Evolutionary conservation across 352 stramenopile genomes (phyloP), one percentile per base, ranked within the genome.

Genomic region (Phytophthora pinifolia): DNA sequence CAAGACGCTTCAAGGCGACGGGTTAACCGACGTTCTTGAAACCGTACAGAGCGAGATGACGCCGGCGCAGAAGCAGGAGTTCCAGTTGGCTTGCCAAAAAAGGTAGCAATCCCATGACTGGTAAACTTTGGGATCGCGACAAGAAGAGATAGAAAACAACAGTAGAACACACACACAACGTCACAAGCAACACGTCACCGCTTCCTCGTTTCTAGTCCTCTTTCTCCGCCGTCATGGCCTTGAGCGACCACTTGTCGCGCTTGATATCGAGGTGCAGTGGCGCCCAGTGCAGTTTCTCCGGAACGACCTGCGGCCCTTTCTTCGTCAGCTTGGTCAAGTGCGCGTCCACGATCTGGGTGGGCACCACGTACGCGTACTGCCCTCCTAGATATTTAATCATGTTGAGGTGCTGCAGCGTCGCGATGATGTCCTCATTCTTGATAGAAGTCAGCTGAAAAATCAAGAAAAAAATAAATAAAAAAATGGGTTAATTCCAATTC

Each of bases 351-450:
- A 96, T 85, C 14, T 94, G 79, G 58, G 96, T 83, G 22, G 96
- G 96, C 30, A 99, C 88, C 53, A 96, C 91, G 33, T 99, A 96
- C 20, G 99, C 96, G 76, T 99, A 97, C 72, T 99, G 97, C 10
- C 97, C 98, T 64, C 99, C 99, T 76, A 98, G 98, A 68, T 98
- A 98, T 66, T 98, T 98, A 59, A 99, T 98, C 82, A 99, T 98
- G 66, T 98, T 97, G 43, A 99, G 76, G 54, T 90, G 88, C 65
- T 99, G 94, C 49, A 99, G 81, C 38, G 98, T 99, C 14, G 83
- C 95, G 46, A 99, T 98, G 35, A 99, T 98, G 73, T 99, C 97
- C 62, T 99, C 98, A 45, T 94, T 96, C 77, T 99, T 99, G 69
- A 91, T 94, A 12, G 76, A 92, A 27, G 81, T 94, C 59, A 92